These are phyloP conservation scores for Amylostereum areolatum DNA, from an alignment of 1,284 basidiomycete species.

Conservation along the genomic window DNA sequence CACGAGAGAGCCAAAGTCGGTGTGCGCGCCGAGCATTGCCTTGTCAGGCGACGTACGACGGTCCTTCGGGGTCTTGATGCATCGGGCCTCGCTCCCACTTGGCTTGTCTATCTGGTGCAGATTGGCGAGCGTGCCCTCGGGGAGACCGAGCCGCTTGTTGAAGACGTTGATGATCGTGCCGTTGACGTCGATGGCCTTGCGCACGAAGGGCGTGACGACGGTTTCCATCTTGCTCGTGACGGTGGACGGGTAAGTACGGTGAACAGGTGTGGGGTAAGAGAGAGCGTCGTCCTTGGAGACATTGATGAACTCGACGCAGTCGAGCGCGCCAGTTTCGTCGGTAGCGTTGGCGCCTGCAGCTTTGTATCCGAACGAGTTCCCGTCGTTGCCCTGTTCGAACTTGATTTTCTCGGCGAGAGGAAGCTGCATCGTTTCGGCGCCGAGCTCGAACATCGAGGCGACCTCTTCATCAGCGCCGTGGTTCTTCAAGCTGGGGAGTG, in stretches of 20 bases:
- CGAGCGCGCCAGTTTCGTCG: slow-evolving; percentile 34
- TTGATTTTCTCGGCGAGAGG: slow-evolving; percentile 29
- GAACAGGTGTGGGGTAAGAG: slow-evolving; percentile 43
- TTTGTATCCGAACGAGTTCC: slow-evolving; percentile 45
- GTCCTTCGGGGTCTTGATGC: slow-evolving; percentile 44
- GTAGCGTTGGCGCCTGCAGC: slow-evolving; percentile 55
- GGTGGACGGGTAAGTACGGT: slow-evolving; percentile 49
- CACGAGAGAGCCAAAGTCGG: slow-evolving; percentile 28
- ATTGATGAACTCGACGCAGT: slow-evolving; percentile 56
- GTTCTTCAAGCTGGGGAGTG: slow-evolving; percentile 24
- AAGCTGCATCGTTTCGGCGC: slow-evolving; percentile 26
- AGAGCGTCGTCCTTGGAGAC: slow-evolving; percentile 62
- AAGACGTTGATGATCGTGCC: slow-evolving; percentile 49
- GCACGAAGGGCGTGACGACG: slow-evolving; percentile 48
- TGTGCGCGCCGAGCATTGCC: slow-evolving; percentile 28
- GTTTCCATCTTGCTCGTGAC: slow-evolving; percentile 45
- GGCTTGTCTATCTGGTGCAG: slow-evolving; percentile 41
- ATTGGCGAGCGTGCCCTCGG: slow-evolving; percentile 38
- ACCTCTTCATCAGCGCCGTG: slow-evolving; percentile 26
- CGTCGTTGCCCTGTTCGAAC: slow-evolving; percentile 30
- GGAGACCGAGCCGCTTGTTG: slow-evolving; percentile 50
- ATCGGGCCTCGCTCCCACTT: slow-evolving; percentile 56
- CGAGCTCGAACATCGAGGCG: slow-evolving; percentile 28
- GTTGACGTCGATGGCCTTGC: slow-evolving; percentile 52
- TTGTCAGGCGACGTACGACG: slow-evolving; percentile 12